Base-by-base conservation (phyloP, 148 eudicot species). In the Rhododendron henanense region DNA sequence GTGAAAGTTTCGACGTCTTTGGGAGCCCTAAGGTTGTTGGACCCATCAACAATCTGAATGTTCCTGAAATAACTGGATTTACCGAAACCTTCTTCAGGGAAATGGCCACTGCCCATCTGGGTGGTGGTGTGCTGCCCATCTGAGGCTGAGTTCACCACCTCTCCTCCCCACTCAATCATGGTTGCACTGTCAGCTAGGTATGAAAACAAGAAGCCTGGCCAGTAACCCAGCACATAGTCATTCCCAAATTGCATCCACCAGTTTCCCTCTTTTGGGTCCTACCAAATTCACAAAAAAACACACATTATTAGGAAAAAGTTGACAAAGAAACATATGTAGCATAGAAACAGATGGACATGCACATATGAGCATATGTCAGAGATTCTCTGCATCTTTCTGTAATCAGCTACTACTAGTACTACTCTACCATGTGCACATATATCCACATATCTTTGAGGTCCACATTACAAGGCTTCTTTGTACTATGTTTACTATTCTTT, bases 181-280 rank as follows among this genome's bases (percentile, higher is more conserved):
- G 96, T 89, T 0, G 99, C 99, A 79, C 96, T 94, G 69, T 95
- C 99, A 0, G 93, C 87, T 59, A 95, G 88, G 88, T 95, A 92
- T 3, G 99, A 93, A 87, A 95, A 96, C 87, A 96, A 81, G 85
- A 87, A 93, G 2, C 91, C 90, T 10, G 99, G 99, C 99, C 99
- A 96, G 89, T 96, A 96, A 9, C 98, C 99, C 59, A 96, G 31
- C 37, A 96, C 95, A 39, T 92, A 79, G 86, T 85, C 90, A 28
- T 91, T 90, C 57, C 96, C 96, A 85, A 91, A 94, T 83, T 96
- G 96, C 96, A 96, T 90, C 99, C 99, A 96, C 99, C 99, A 96
- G 81, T 95, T 92, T 8, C 97, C 98, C 83, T 95, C 95, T 73
- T 93, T 90, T 10, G 97, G 98, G 88, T 95, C 99, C 99, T 96